Base-by-base conservation (phyloP, 139 green algal genomes). In the Eudorina sp. region DNA sequence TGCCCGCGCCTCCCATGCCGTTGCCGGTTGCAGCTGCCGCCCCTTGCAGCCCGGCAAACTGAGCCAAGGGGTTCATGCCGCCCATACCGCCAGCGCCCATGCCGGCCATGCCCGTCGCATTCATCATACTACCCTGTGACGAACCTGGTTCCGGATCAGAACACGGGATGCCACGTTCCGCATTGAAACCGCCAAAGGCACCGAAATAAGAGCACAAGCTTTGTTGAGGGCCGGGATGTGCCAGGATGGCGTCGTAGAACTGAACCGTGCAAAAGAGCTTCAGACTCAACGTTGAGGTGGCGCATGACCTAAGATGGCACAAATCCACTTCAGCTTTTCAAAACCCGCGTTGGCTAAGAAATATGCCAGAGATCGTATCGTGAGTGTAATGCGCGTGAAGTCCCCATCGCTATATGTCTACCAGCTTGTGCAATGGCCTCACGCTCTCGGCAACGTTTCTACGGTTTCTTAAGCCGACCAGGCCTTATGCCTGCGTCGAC, bases 41-140 rank as follows among this genome's bases (percentile, higher is more conserved):
- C 11, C 46, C 48, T 34, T 82, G 83, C 13, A 82, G 48, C 9
- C 78, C 78, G 41, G 78, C 86, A 41, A 86, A 78, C 83, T 88
- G 83, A 0, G 45, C 64, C 66, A 87, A 46, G 68, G 77, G 88
- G 53, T 85, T 83, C 89, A 93, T 93, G 62, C 81, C 88, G 55
- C 74, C 64, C 82, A 89, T 90, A 70, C 83, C 79, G 55, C 60
- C 46, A 6, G 64, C 76, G 66, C 53, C 64, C 43, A 74, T 75
- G 36, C 45, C 45, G 36, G 53, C 76, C 85, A 90, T 90, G 75
- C 79, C 79, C 1, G 19, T 43, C 2, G 48, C 85, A 75, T 77
- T 70, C 75, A 81, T 74, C 73, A 84, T 80, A 80, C 88, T 81
- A 76, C 78, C 87, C 85, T 83, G 55, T 55, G 53, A 53, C 13